Evolutionary conservation across 371 early-diverging fungal genomes (phyloP).

Genomic region (Fennellomyces sp.): DNA sequence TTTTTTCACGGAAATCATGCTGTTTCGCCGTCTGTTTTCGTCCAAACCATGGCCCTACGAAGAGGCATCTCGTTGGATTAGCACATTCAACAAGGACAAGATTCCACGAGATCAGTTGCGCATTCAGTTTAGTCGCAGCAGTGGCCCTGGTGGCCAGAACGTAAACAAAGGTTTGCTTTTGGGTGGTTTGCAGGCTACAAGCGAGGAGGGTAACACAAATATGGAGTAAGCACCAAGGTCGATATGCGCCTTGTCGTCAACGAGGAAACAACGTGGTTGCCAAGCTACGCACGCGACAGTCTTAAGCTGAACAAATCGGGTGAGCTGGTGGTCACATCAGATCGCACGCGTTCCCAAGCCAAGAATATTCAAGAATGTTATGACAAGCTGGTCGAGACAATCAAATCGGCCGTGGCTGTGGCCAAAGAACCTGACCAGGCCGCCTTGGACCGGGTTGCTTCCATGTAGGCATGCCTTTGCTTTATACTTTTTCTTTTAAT

Average conservation of each 20-base stretch:
- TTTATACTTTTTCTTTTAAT: neutral
- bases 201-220: no score
- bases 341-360: conserved; percentile 79
- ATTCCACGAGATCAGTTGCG: conserved; percentile 43
- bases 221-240: conserved; percentile 84
- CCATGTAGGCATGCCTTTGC: conserved; percentile 52
- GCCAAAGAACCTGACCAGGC: conserved; percentile 74
- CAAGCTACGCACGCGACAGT: conserved; percentile 63
- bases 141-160: conserved; percentile 92
- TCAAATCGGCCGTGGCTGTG: conserved; percentile 69
- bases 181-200: no score
- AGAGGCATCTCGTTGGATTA: conserved; percentile 38
- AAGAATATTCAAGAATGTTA: conserved; percentile 84
- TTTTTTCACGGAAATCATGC: neutral
- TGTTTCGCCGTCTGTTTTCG: neutral
- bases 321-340: conserved; percentile 77
- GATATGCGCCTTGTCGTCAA: conserved; percentile 72
- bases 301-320: conserved; percentile 70
- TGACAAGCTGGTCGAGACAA: conserved; percentile 66
- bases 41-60: conserved; percentile 26
- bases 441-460: conserved; percentile 59
- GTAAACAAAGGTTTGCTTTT: conserved; percentile 78
- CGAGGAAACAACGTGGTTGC: conserved; percentile 75
- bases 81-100: conserved; percentile 22
- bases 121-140: conserved; percentile 43